Evolutionary conservation across 805 yeast species (phyloP).

Genomic region (Priceomyces carsonii): DNA sequence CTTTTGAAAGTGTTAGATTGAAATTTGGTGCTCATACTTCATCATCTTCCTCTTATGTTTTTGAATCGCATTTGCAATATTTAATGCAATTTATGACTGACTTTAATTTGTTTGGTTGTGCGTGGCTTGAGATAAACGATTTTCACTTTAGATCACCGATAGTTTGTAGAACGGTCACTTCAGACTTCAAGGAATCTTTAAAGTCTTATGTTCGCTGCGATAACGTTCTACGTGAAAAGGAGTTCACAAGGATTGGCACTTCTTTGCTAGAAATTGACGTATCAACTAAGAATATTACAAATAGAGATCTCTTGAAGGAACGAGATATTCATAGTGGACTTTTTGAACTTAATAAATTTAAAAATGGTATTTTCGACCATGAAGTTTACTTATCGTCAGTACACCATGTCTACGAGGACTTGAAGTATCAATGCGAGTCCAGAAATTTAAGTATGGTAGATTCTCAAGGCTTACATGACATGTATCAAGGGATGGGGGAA

Average conservation of each 20-base stretch:
- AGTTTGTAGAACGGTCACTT: conserved; percentile 14
- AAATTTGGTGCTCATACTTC: conserved; percentile 1
- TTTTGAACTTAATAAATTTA: conserved; percentile 29
- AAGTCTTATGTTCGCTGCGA: conserved; percentile 17
- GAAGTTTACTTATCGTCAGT: conserved; percentile 46
- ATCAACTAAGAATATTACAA: conserved; percentile 57
- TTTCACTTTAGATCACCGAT: conserved; percentile 62
- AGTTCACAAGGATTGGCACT: conserved; percentile 56
- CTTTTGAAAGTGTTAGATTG: conserved; percentile 4
- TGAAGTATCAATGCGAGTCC: conserved; percentile 48
- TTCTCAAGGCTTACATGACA: conserved; percentile 7
- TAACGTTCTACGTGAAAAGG: conserved; percentile 28
- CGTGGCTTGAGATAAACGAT: conserved; percentile 58
- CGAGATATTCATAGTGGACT: conserved; percentile 54
- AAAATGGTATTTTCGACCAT: conserved; percentile 1
- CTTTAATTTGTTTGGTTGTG: conserved; percentile 81
- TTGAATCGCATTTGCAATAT: conserved; percentile 81
- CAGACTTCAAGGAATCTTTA: conserved; percentile 14
- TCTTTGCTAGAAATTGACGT: conserved; percentile 74
- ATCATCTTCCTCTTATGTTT: conserved; percentile 22
- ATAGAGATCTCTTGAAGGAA: conserved; percentile 47
- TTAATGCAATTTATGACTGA: conserved; percentile 78
- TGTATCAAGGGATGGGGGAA: conserved; percentile 20
- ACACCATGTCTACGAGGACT: conserved; percentile 59
- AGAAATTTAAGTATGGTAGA: conserved; percentile 23